Evolutionary conservation across 306 rosid genomes (phyloP), one percentile per base, ranked within the genome.

Genomic region (Quercus mongolica): DNA sequence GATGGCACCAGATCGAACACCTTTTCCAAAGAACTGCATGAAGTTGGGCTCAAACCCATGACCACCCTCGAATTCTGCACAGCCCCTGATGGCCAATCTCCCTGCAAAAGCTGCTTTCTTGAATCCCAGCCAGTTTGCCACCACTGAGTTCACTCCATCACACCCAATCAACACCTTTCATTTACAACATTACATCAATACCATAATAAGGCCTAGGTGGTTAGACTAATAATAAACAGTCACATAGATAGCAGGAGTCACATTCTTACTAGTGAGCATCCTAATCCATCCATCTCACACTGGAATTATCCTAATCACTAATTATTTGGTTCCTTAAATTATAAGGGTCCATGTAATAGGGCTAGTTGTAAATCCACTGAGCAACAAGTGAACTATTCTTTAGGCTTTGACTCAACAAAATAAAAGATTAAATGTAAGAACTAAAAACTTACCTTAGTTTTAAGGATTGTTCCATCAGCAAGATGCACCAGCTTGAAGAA

Each of bases 111-210:
- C 72, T 0, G 75, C 63, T 51, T 59, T 44, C 78, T 56, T 70
- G 33, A 82, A 77, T 1, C 82, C 82, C 62, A 77, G 30, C 82
- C 85, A 82, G 18, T 56, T 73, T 3, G 75, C 85, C 69, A 77
- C 85, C 58, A 77, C 26, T 2, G 79, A 77, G 71, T 82, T 77
- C 75, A 82, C 81, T 73, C 85, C 82, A 61, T 82, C 85, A 46
- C 85, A 56, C 41, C 78, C 82, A 65, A 77, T 28, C 56, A 82
- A 77, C 72, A 67, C 72, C 72, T 67, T 31, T 33, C 52, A 67
- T 67, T 19, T 15, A 67, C 26, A 67, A 67, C n/a, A 9, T 67
- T 33, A 67, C 10, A 9, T 67, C 11, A 35, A 15, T 4, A 28
- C 41, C 41, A 63, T 33, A 63, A 28, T 63, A 26, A 63, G 25